Conservation (phyloP, 768 basidiomycete species). For the Russula virescens region DNA sequence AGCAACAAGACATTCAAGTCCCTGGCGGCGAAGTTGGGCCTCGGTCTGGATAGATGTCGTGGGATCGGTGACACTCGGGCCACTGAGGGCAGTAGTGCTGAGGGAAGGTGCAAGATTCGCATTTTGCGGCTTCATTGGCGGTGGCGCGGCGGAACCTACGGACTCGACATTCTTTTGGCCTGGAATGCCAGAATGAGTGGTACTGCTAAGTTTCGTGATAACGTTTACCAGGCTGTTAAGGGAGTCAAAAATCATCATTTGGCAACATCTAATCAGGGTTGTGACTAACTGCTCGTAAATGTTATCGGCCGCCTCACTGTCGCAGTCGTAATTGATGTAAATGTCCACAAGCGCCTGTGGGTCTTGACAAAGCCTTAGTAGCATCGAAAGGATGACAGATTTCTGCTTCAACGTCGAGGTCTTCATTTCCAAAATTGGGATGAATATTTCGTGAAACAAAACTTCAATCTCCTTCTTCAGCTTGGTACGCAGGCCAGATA, state of each 20-base stretch:
- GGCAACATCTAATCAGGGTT: neutral
- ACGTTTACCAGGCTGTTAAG: slow-evolving; percentile 79
- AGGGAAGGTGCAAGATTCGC: slow-evolving; percentile 53
- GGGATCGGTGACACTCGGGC: slow-evolving; percentile 63
- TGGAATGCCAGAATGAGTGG: slow-evolving; percentile 34
- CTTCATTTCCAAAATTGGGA: slow-evolving; percentile 97
- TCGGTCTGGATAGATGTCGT: slow-evolving; percentile 70
- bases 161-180: slow-evolving; percentile 53
- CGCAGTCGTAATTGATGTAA: slow-evolving; percentile 99
- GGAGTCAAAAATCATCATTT: slow-evolving; percentile 3
- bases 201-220: slow-evolving; percentile 82
- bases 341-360: slow-evolving; percentile 97
- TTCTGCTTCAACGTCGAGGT: slow-evolving; percentile 95
- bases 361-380: slow-evolving; percentile 85
- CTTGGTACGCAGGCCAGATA: slow-evolving; percentile 91
- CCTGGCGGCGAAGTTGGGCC: slow-evolving; percentile 77
- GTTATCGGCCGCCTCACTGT: slow-evolving; percentile 89
- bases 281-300: slow-evolving; percentile 88
- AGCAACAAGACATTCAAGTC: slow-evolving; percentile 89
- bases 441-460: slow-evolving; percentile 96
- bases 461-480: slow-evolving; percentile 99
- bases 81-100: slow-evolving; percentile 56
- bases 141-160: slow-evolving; percentile 53
- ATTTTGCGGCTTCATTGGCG: slow-evolving; percentile 42
- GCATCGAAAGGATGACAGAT: slow-evolving; percentile 83